Conservation (phyloP, 768 basidiomycete genomes). For the Xanthoconium stramineum region DNA sequence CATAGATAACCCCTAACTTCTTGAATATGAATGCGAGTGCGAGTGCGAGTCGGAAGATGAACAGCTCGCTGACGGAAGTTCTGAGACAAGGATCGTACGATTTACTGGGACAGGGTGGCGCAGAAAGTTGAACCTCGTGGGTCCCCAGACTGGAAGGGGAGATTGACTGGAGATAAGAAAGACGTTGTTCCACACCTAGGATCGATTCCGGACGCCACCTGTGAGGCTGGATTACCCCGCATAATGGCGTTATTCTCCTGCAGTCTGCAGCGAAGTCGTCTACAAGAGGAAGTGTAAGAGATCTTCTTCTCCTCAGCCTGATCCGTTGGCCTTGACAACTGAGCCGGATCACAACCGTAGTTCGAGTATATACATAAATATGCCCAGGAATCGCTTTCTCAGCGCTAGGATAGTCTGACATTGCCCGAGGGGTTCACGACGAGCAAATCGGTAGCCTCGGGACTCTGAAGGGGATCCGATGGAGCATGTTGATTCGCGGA, state of each 20-base stretch:
- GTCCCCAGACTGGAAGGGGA: background rate
- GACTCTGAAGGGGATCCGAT: slow-evolving; percentile 16
- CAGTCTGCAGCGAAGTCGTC: slow-evolving; percentile 10
- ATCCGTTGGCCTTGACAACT: no score
- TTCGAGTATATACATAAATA: no score
- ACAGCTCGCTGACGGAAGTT: no score
- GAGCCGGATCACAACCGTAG: no score
- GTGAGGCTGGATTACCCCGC: background rate
- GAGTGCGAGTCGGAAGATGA: no score
- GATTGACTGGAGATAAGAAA: slow-evolving; percentile 14
- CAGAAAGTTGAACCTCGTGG: background rate
- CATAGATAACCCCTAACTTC: background rate
- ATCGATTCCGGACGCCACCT: no score
- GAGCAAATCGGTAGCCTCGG: background rate
- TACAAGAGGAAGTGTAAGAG: slow-evolving; percentile 10
- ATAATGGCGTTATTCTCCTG: background rate
- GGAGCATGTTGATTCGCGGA: slow-evolving; percentile 15
- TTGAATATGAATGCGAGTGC: background rate
- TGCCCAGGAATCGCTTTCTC: no score
- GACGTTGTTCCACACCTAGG: background rate
- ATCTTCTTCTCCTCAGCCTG: slow-evolving; percentile 1
- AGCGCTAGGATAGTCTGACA: no score
- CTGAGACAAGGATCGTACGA: no score
- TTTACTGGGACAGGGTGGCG: background rate
- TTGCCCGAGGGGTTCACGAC: slow-evolving; percentile 14